Conservation (phyloP, 2,329 filamentous ascomycete species). For the Bipolaris sorokiniana region DNA sequence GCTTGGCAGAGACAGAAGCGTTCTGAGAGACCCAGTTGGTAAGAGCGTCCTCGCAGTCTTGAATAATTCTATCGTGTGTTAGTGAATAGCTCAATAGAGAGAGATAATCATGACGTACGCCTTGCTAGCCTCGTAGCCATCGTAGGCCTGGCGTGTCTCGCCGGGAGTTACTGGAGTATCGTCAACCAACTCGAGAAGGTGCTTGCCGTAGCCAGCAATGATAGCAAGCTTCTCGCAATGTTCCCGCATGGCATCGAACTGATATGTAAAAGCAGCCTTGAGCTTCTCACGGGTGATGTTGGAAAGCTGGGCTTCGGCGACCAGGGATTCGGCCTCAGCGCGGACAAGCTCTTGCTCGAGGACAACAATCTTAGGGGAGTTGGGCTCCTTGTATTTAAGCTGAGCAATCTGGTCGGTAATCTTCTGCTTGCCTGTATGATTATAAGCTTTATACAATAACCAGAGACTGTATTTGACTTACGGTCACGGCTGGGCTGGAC, state of each 20-base stretch:
- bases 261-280: conserved; percentile 97
- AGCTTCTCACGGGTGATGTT: conserved; percentile 99
- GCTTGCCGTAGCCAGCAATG: conserved; percentile 96
- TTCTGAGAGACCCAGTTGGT: conserved; percentile 96
- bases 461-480: conserved; percentile 56
- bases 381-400: conserved; percentile 99
- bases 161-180: conserved; percentile 96
- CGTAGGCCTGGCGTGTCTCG: conserved; percentile 93
- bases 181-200: conserved; percentile 94
- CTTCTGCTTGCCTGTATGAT: conserved; percentile 84
- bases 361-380: conserved; percentile 95
- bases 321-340: conserved; percentile 97
- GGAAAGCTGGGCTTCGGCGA: conserved; percentile 95
- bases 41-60: conserved; percentile 96
- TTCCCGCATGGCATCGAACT: conserved; percentile 96
- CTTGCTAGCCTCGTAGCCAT: conserved; percentile 98
- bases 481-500: conserved; percentile 97
- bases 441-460: conserved; percentile 7
- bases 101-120: conserved; percentile 55
- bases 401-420: conserved; percentile 99
- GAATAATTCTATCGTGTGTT: conserved; percentile 73
- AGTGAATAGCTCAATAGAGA: conserved; percentile 11
- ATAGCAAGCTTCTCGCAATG: conserved; percentile 98
- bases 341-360: conserved; percentile 98
- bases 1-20: conserved; percentile 83